Base-by-base conservation (phyloP, 1,284 basidiomycete genomes). In the Xerocomus amazonicus region DNA sequence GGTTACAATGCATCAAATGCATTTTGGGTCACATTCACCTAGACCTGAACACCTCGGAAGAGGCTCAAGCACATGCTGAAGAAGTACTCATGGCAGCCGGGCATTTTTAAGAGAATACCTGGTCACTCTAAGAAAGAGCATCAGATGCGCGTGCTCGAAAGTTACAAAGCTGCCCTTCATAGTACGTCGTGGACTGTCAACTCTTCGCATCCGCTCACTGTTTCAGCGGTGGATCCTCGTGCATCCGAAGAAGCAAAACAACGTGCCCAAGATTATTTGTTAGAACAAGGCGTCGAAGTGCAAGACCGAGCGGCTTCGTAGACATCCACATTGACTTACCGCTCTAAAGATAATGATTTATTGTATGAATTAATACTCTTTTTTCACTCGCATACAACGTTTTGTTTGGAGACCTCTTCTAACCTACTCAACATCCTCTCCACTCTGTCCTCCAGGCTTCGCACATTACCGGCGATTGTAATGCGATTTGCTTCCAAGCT, bases 401-500 rank as follows among this genome's bases (percentile, higher is more conserved):
- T 36, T 55, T 55, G 26, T 54, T 12, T 54, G 17, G 66, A 28
- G 10, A 67, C 52, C 9, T 54, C 54, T 13, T 66, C 66, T 37
- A 66, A n/a, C 29, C 55, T 65, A 14, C 10, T 54, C 33, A 67
- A 35, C 32, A 69, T 52, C 7, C 34, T 53, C 4, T 66, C 67
- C 2, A 69, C 63, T 33, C 65, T 60, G 9, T 61, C 57, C 29
- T 66, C 90, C 29, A 97, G 74, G 23, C 79, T 81, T 29, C 74
- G 70, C 10, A 96, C 84, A 56, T 91, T 88, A 5, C 74, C 73
- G 53, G 81, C 81, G 9, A 95, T 83, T 6, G 87, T 79, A 9
- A 67, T 70, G 51, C 87, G 73, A 60, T 96, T 97, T 46, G 83
- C 82, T 50, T 83, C 77, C 43, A 97, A 65, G 59, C 91, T 95